Evolutionary conservation across 2,329 filamentous ascomycete genomes (phyloP).

Genomic region (Septoria linicola): DNA sequence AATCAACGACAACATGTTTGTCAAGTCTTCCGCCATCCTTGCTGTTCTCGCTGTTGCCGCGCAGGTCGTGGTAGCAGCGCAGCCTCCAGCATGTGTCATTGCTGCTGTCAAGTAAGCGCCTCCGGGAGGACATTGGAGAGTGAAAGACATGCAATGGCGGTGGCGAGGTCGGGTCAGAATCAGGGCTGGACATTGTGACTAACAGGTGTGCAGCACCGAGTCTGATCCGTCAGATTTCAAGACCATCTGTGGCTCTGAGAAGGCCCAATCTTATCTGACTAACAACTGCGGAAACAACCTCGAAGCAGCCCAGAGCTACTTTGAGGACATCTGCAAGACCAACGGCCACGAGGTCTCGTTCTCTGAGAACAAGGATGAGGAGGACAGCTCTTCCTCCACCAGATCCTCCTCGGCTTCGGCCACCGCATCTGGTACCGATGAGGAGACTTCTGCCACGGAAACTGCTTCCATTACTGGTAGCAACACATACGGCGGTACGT

Average conservation of each 20-base stretch:
- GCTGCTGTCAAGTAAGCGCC: slow-evolving; percentile 50
- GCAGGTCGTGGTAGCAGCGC: slow-evolving; percentile 42
- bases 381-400: slow-evolving; percentile 3
- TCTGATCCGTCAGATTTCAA: slow-evolving; percentile 36
- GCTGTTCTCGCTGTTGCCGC: slow-evolving; percentile 48
- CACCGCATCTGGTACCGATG: slow-evolving; percentile 19
- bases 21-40: slow-evolving; percentile 46
- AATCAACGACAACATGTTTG: slow-evolving; percentile 43
- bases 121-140: background rate
- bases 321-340: slow-evolving; percentile 35
- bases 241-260: slow-evolving; percentile 34
- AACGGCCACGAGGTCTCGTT: slow-evolving; percentile 33
- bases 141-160: background rate
- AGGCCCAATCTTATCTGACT: slow-evolving; percentile 32
- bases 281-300: slow-evolving; percentile 35
- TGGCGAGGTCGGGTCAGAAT: slow-evolving; percentile 1
- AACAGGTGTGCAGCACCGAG: slow-evolving; percentile 31
- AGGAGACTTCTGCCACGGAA: slow-evolving; percentile 1
- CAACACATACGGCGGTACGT: slow-evolving; percentile 15
- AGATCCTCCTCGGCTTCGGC: slow-evolving; percentile 14
- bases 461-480: slow-evolving; percentile 13
- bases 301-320: slow-evolving; percentile 34
- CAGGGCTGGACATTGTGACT: too few relatives aligned
- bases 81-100: slow-evolving; percentile 52
- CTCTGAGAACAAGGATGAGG: background rate